Base-by-base conservation (phyloP, 1,139 yeast species). In the Hemisphaericaspora lyxosophila region DNA sequence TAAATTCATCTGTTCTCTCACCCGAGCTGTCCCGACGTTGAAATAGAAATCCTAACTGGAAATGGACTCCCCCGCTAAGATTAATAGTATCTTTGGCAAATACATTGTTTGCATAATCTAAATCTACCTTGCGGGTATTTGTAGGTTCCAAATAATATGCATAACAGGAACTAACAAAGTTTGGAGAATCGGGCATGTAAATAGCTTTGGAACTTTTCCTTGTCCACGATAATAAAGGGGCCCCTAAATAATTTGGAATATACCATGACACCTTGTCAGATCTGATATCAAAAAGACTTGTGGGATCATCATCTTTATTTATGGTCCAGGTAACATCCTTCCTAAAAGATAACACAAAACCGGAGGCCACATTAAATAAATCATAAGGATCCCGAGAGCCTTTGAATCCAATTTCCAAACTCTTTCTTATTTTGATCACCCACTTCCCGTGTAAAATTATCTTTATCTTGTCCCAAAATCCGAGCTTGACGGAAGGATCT, bases 201-300 rank as follows among this genome's bases (percentile, higher is more conserved):
- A 77, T 61, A 1, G 73, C 51, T 19, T 68, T 56, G 0, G 60
- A 46, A 20, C 78, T 67, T 4, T 71, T 73, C 39, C 81, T 70
- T 5, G 78, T 73, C 90, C 90, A 84, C 8, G 77, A 67, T 1
- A 78, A 60, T 30, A 84, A 58, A 0, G 84, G 82, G 7, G 73
- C 68, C 0, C 80, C 74, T 39, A 81, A 58, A 51, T 77, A 81
- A 47, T 83, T 82, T 2, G 89, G 87, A 42, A 84, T 66, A 42
- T 69, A 69, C 70, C 71, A 72, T 5, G 62, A 51, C 0, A 70
- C 67, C 35, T 60, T 59, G 7, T 66, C 63, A 1, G 77, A 60
- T 19, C 49, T 53, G 18, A 71, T 61, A 38, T 67, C 56, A 42
- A 70, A 65, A 42, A 70, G 68, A 40, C 50, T 55, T 20, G 58